Conservation (phyloP, 2,329 filamentous ascomycete genomes). For the Stachybotrys echinatus region DNA sequence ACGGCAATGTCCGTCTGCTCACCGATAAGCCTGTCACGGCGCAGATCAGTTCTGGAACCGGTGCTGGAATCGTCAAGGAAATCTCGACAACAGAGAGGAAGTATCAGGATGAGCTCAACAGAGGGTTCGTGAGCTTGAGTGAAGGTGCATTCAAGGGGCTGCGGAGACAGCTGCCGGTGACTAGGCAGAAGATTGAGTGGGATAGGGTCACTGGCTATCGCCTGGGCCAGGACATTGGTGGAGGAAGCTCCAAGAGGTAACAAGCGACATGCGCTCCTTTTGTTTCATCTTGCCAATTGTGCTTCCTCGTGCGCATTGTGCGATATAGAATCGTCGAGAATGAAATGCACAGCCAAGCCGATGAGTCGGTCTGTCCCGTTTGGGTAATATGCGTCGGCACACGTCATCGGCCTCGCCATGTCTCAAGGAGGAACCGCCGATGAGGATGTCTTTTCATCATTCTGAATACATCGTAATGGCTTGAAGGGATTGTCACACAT, state of each 20-base stretch:
- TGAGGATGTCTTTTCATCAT: too few species aligned
- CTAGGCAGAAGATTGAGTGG: slow-evolving; percentile 98
- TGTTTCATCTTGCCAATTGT: too few species aligned
- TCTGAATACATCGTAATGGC: too few species aligned
- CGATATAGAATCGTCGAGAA: too few species aligned
- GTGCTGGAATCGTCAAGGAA: slow-evolving; percentile 67
- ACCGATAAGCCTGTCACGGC: slow-evolving; percentile 73
- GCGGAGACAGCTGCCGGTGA: slow-evolving; percentile 89
- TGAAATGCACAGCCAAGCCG: too few species aligned
- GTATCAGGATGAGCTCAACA: slow-evolving; percentile 95
- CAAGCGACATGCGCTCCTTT: too few species aligned
- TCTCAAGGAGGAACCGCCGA: too few species aligned
- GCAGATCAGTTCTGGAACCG: slow-evolving; percentile 56
- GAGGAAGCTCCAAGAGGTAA: slow-evolving; percentile 54
- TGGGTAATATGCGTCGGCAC: too few species aligned
- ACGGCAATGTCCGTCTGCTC: slow-evolving; percentile 90
- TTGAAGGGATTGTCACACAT: too few species aligned
- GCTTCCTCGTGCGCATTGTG: too few species aligned
- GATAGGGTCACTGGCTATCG: slow-evolving; percentile 95
- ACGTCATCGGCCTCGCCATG: too few species aligned
- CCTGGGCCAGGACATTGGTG: slow-evolving; percentile 73
- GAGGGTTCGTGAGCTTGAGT: slow-evolving; percentile 79
- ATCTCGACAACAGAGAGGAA: slow-evolving; percentile 79
- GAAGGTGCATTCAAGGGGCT: slow-evolving; percentile 94
- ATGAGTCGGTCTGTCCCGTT: too few species aligned